phyloP scores from a whole-genome alignment of 108 stramenopile genomes.

The Nitzschia palea region DNA sequence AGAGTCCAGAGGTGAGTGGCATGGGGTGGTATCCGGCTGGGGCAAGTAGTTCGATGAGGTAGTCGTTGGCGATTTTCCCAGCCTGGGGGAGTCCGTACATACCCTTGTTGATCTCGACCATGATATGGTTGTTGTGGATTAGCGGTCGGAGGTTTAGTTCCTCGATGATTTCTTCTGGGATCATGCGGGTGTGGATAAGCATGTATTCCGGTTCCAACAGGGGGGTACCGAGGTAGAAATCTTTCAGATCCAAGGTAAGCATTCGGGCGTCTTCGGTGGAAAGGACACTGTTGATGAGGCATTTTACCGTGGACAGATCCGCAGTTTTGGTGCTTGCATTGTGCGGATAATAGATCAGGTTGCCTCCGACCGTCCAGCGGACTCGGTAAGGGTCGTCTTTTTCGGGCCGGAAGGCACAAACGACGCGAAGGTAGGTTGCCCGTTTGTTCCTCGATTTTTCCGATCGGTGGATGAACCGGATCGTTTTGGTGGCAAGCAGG shows the following conservation, averaged over 20 bases:
- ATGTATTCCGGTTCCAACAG: conserved; percentile 57
- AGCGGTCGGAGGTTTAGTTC: conserved; percentile 35
- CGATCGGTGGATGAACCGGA: conserved; percentile 34
- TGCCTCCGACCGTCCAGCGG: conserved; percentile 29
- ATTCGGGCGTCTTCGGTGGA: conserved; percentile 37
- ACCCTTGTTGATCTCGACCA: conserved; percentile 30
- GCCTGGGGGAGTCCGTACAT: conserved; percentile 55
- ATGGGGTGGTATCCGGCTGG: conserved; percentile 11
- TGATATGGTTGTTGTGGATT: conserved; percentile 16
- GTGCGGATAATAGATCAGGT: conserved; percentile 21
- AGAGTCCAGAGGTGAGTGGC: conserved; percentile 39
- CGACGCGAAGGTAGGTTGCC: conserved; percentile 26
- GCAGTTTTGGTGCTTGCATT: conserved; percentile 32
- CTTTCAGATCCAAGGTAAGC: conserved; percentile 43
- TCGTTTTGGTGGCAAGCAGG: conserved; percentile 33
- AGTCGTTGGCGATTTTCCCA: conserved; percentile 37
- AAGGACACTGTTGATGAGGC: conserved; percentile 35
- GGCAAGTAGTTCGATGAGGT: conserved; percentile 1
- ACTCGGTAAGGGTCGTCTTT: conserved; percentile 26
- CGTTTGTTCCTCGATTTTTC: neutral
- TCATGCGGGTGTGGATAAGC: conserved; percentile 19
- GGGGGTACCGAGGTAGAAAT: conserved; percentile 42
- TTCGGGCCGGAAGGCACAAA: no score
- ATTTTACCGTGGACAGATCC: conserved; percentile 29
- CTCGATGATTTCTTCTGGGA: conserved; percentile 37